Conservation (phyloP, 2,329 filamentous ascomycete species). For the Bipolaris sorokiniana region DNA sequence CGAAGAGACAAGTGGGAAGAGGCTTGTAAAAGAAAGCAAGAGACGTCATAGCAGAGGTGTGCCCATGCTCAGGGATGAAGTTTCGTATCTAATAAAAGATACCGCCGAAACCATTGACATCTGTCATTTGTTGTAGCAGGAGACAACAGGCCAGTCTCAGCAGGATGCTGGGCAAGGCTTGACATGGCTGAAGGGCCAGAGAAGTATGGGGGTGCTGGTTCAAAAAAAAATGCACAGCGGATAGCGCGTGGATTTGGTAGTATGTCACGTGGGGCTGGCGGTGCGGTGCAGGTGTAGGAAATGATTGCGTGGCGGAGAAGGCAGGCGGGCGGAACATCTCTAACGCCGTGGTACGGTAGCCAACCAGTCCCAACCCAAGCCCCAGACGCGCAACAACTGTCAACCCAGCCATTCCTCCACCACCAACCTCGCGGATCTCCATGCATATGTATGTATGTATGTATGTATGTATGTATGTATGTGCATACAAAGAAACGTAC, state of each 20-base stretch:
- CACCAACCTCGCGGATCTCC: not conserved
- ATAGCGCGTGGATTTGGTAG: not conserved
- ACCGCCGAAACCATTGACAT: not conserved
- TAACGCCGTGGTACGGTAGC: not conserved
- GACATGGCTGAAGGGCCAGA: not conserved
- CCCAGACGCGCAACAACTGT: conserved; percentile 5
- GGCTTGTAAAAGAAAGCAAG: not conserved
- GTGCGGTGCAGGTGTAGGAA: not conserved
- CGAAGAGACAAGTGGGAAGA: not conserved
- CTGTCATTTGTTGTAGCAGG: not conserved
- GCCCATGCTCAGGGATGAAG: not conserved
- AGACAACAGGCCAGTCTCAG: not conserved
- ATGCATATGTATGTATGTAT: too few species aligned
- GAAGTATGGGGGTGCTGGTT: not conserved
- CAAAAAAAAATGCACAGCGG: not conserved
- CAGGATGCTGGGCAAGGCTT: not conserved
- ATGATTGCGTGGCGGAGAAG: not conserved
- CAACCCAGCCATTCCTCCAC: not conserved
- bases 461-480: too few species aligned
- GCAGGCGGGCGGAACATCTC: conserved; percentile 6
- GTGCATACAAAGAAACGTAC: too few species aligned
- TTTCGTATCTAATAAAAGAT: not conserved
- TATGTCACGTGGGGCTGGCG: not conserved
- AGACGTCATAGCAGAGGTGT: not conserved
- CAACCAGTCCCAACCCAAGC: not conserved